phyloP scores from a whole-genome alignment of 2,329 filamentous ascomycete species.

The Aspergillus latus region DNA sequence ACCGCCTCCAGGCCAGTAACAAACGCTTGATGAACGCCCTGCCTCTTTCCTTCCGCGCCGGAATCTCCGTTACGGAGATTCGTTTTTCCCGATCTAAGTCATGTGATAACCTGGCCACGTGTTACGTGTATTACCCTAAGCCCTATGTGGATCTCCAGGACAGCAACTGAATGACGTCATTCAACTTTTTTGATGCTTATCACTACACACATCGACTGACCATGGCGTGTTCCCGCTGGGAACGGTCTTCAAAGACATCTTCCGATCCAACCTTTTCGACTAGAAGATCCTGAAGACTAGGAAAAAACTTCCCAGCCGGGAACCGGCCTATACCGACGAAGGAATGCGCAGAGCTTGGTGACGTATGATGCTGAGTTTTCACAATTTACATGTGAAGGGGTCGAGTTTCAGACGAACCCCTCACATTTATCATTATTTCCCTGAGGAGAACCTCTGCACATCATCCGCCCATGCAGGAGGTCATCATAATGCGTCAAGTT shows the following conservation, averaged over 20 bases:
- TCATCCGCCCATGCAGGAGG: background rate
- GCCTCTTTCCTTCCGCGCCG: conserved; percentile 16
- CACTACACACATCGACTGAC: background rate
- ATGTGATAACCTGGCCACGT: conserved; percentile 10
- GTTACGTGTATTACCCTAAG: conserved; percentile 1
- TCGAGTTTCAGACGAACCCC: background rate
- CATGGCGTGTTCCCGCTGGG: conserved; percentile 4
- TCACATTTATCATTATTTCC: background rate
- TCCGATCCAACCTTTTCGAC: background rate
- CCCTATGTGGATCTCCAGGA: conserved; percentile 8
- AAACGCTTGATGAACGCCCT: conserved; percentile 15
- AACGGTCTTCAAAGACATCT: conserved; percentile 2
- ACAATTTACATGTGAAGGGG: background rate
- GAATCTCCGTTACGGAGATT: background rate
- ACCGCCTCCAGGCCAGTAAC: conserved; percentile 6
- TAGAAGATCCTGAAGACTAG: background rate
- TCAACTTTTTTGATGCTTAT: background rate
- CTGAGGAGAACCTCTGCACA: background rate
- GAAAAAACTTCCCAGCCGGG: background rate
- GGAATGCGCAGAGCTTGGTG: background rate
- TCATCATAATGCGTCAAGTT: background rate
- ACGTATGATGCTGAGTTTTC: background rate
- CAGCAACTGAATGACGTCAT: conserved; percentile 14
- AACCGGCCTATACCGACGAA: background rate
- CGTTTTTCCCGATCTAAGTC: conserved; percentile 11